Percentiles rank a stretch among this genome's conserved stretches.
These are phyloP conservation scores for Delonix regia DNA, from an alignment of 306 rosid genomes.

Conservation along the genomic window DNA sequence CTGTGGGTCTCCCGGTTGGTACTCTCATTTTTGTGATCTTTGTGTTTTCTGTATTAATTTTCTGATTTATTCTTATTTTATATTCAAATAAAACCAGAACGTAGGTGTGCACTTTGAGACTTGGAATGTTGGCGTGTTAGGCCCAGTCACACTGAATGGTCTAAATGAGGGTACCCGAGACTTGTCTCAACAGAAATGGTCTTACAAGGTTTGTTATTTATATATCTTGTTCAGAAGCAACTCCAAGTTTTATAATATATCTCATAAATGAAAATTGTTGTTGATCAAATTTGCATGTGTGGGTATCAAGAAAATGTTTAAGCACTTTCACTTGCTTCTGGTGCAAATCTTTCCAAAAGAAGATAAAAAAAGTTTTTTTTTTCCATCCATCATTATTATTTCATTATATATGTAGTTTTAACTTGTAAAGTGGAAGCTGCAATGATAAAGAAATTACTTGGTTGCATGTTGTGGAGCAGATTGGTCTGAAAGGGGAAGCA, in stretches of 20 bases:
- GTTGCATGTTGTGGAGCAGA: conserved; percentile 51
- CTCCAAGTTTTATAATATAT: background rate
- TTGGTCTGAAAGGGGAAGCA: conserved; percentile 87
- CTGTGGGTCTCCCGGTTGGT: conserved; percentile 94
- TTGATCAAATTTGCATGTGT: background rate
- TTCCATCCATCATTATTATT: background rate
- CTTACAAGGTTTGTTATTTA: conserved; percentile 74
- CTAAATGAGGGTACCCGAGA: conserved; percentile 88
- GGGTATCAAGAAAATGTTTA: background rate
- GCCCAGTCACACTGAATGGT: conserved; percentile 83
- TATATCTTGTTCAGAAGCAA: background rate
- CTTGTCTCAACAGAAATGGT: conserved; percentile 82
- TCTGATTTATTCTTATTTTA: conserved; percentile 7
- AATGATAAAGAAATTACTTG: conserved; percentile 1
- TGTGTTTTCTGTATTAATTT: background rate
- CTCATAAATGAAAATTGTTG: background rate
- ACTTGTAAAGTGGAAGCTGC: background rate
- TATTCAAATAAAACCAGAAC: conserved; percentile 58
- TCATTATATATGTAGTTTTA: background rate
- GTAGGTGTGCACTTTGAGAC: conserved; percentile 80
- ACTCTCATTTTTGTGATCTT: conserved; percentile 19
- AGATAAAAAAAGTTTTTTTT: background rate
- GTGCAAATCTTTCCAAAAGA: background rate
- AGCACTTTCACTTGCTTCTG: background rate
- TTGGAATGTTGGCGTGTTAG: conserved; percentile 94